Evolutionary conservation across 345 rosid species (phyloP), one percentile per base, ranked within the genome.

Genomic region (Nasturtium officinale): DNA sequence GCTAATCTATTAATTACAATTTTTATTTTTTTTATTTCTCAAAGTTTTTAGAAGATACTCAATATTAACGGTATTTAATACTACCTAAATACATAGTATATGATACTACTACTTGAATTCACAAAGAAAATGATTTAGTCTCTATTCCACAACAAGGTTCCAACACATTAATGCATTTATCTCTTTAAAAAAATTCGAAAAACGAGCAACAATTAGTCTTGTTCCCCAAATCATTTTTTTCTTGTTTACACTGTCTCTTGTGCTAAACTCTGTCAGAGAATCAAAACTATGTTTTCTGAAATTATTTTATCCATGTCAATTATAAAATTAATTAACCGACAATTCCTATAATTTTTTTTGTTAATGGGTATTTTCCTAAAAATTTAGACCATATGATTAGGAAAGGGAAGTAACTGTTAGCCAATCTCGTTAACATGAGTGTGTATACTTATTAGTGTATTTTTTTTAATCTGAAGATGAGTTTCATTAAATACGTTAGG

Each of bases 251-350:
- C 57, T 16, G 47, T 62, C 42, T 28, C 63, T 53, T 62, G 54
- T 43, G 62, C 7, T 53, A 62, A 61, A 29, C 48, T 60, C 28
- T 20, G 28, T 72, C 59, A 52, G 60, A 72, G 53, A 42, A 53
- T 29, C 43, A 62, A 18, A 6, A 55, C 12, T 15, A 37, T 61
- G 42, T 28, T 61, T 61, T 29, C 55, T 72, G 33, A 45, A 26
- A 18, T 40, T 38, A 10, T 5, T 25, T 61, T 17, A 40, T 40
- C 11, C 10, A 56, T 30, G 45, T 45, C 6, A 55, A 68, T 18
- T 54, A 46, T 15, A 45, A 69, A 51, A 23, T 1, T 23, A 23
- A 23, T 23, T 23, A 23, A 18, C 26, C 5, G 15, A 37, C 13
- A 8, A 28, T 50, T 53, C 37, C 64, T 63, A n/a, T 11, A 45